These are phyloP conservation scores for Ilyonectria sp. DNA, from an alignment of 2,329 filamentous ascomycete genomes.

Conservation along the genomic window DNA sequence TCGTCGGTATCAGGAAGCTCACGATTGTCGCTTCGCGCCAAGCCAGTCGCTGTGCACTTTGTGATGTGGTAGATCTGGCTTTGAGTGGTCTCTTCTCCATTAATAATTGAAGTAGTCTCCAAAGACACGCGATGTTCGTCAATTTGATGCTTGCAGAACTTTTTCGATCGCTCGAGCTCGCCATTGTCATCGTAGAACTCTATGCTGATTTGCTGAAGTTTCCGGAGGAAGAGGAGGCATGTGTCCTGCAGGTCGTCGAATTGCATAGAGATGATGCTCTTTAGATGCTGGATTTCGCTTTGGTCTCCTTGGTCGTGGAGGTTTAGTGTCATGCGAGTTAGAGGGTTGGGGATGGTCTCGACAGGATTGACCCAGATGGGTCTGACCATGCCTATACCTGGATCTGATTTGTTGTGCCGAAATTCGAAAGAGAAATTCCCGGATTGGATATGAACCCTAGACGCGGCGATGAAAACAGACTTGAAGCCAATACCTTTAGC, in stretches of 20 bases:
- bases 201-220: slow-evolving; percentile 26
- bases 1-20: slow-evolving; percentile 16
- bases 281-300: slow-evolving; percentile 14
- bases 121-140: slow-evolving; percentile 21
- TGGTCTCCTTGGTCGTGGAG: slow-evolving; percentile 30
- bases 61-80: slow-evolving; percentile 35
- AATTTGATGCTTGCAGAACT: slow-evolving; percentile 20
- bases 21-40: slow-evolving; percentile 32
- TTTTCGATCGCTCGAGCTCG: slow-evolving; percentile 10
- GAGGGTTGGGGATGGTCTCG: not conserved
- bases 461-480: slow-evolving; percentile 35
- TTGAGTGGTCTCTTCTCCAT: not conserved
- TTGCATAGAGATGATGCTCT: slow-evolving; percentile 15
- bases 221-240: slow-evolving; percentile 31
- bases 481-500: slow-evolving; percentile 41
- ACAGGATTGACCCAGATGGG: slow-evolving; percentile 30
- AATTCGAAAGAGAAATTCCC: slow-evolving; percentile 41
- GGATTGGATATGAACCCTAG: slow-evolving; percentile 34
- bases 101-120: not conserved
- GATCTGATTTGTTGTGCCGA: slow-evolving; percentile 17
- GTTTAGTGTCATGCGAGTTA: slow-evolving; percentile 35
- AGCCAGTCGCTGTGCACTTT: not conserved
- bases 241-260: slow-evolving; percentile 29
- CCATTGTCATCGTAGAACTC: slow-evolving; percentile 18
- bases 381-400: slow-evolving; percentile 32